These are phyloP conservation scores for Eucalyptus globulus DNA, from an alignment of 345 rosid species.

Conservation along the genomic window DNA sequence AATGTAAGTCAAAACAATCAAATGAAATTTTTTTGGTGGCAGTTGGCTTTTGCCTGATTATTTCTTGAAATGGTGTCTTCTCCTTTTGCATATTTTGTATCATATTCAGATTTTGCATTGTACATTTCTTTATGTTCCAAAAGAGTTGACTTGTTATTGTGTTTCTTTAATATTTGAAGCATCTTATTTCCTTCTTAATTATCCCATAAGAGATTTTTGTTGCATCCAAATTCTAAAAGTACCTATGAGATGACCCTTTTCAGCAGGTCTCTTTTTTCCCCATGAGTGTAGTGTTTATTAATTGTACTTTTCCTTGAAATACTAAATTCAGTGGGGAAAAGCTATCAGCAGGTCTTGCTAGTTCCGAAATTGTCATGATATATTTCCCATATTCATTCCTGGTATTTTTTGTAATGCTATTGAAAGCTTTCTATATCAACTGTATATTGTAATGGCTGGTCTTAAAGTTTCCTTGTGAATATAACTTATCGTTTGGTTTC, in stretches of 20 bases:
- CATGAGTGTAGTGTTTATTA: not conserved
- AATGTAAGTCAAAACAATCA: conserved; percentile 36
- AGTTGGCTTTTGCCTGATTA: not conserved
- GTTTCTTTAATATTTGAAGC: not conserved
- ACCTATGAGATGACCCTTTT: not conserved
- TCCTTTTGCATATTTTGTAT: not conserved
- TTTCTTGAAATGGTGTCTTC: not conserved
- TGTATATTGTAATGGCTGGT: not conserved
- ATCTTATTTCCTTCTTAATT: not conserved
- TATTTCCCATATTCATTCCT: not conserved
- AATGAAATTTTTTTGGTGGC: not conserved
- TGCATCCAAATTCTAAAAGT: not conserved
- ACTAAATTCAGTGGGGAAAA: not conserved
- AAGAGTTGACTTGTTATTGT: not conserved
- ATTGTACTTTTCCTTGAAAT: not conserved
- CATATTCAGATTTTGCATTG: not conserved
- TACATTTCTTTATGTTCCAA: not conserved
- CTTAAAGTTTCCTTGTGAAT: not conserved
- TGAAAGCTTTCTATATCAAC: not conserved
- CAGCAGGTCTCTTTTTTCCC: not conserved
- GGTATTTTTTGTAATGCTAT: not conserved
- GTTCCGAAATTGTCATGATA: not conserved
- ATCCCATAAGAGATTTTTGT: not conserved
- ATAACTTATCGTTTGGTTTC: not conserved
- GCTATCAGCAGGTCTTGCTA: not conserved